Conservation (phyloP, 139 green algal species). For the Coelastrella sp. region DNA sequence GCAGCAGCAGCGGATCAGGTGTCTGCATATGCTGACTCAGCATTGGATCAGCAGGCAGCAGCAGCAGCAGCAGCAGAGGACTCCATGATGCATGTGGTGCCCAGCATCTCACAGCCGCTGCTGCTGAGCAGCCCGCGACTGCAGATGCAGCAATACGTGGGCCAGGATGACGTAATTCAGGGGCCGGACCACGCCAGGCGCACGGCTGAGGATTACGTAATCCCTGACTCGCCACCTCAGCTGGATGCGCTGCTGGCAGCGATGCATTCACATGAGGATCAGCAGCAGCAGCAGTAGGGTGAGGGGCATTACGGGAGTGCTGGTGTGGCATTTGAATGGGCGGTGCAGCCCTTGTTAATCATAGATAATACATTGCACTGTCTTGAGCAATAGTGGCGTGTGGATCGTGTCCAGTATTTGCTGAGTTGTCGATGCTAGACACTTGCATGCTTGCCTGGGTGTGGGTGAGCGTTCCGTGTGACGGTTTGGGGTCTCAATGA, state of each 20-base stretch:
- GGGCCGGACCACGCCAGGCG: background rate
- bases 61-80: slow-evolving; percentile 34
- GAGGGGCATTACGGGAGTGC: background rate
- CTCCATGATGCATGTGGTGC: background rate
- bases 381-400: no score
- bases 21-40: background rate
- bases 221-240: slow-evolving; percentile 29
- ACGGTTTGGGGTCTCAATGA: no score
- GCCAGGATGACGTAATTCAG: background rate
- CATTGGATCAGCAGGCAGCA: background rate
- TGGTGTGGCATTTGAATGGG: no score
- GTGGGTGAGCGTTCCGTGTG: no score
- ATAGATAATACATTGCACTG: no score
- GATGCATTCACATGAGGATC: slow-evolving; percentile 2
- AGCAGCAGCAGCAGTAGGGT: slow-evolving; percentile 26
- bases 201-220: slow-evolving; percentile 10
- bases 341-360: no score
- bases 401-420: no score
- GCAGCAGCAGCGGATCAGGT: background rate
- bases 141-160: slow-evolving; percentile 26
- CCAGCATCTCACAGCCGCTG: background rate
- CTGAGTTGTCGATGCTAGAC: no score
- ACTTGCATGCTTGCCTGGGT: no score
- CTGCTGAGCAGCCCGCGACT: background rate
- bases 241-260: slow-evolving; percentile 25